A percentile compares a stretch with the other conserved stretches of the same genome.
Conservation (phyloP, 768 basidiomycete genomes). For the Lactarius deliciosus region DNA sequence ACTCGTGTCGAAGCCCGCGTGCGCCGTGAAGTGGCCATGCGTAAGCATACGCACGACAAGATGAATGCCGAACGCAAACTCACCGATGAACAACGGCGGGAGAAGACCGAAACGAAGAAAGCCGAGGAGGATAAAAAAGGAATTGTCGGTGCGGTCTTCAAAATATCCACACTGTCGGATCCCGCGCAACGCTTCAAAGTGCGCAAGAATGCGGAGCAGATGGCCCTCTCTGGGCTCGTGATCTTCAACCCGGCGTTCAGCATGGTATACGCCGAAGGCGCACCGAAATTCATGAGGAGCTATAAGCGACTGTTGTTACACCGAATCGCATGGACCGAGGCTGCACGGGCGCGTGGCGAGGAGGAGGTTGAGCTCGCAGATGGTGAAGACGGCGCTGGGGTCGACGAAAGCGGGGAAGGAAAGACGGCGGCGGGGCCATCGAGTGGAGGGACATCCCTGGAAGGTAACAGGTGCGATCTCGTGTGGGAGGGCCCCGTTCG, state of each 20-base stretch:
- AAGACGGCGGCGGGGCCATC: slow-evolving; percentile 36
- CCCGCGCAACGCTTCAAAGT: slow-evolving; percentile 95
- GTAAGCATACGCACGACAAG: slow-evolving; percentile 88
- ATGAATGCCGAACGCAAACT: slow-evolving; percentile 92
- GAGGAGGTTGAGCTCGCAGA: slow-evolving; percentile 67
- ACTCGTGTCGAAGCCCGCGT: slow-evolving; percentile 97
- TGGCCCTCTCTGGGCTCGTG: slow-evolving; percentile 82
- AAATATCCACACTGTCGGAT: slow-evolving; percentile 86
- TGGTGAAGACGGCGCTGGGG: slow-evolving; percentile 46
- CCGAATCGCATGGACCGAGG: slow-evolving; percentile 93
- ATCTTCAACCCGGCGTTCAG: slow-evolving; percentile 89
- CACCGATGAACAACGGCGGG: slow-evolving; percentile 83
- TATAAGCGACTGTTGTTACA: slow-evolving; percentile 86
- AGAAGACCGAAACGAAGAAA: slow-evolving; percentile 87
- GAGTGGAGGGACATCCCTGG: slow-evolving; percentile 52
- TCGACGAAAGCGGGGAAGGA: slow-evolving; percentile 36
- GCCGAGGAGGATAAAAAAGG: slow-evolving; percentile 84
- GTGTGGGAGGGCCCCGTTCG: slow-evolving; percentile 92
- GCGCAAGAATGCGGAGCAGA: slow-evolving; percentile 92
- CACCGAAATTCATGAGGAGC: slow-evolving; percentile 75
- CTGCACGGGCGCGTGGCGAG: slow-evolving; percentile 72
- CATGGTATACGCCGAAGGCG: slow-evolving; percentile 93
- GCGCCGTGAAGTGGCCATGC: slow-evolving; percentile 86
- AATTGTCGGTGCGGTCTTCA: slow-evolving; percentile 83
- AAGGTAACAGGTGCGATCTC: slow-evolving; percentile 84